Conservation (phyloP, 208 protist genomes). For the Acanthamoeba culbertsoni region DNA sequence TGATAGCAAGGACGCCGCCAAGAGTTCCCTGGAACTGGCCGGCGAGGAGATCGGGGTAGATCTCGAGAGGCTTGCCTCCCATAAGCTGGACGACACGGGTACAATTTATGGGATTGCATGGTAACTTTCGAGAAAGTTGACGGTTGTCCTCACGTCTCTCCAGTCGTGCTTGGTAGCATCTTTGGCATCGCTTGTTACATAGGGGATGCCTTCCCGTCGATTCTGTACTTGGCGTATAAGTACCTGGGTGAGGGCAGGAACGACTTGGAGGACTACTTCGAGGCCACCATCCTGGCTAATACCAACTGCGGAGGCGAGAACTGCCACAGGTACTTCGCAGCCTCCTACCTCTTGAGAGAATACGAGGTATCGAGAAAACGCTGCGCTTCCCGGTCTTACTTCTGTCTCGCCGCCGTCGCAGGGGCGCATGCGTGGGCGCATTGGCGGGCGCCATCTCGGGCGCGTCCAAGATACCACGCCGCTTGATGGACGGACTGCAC, state of each 20-base stretch:
- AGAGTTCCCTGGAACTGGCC: neutral
- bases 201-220: neutral
- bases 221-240: constrained; percentile 58
- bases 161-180: neutral
- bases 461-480: neutral
- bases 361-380: neutral
- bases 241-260: neutral
- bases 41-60: constrained; percentile 10
- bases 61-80: neutral
- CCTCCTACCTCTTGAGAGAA: neutral
- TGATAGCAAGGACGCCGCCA: neutral
- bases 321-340: neutral
- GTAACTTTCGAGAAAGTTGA: neutral
- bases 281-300: constrained; percentile 36
- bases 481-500: constrained; percentile 21
- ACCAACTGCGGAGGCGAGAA: constrained; percentile 57
- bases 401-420: neutral
- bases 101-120: neutral
- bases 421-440: neutral
- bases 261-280: neutral
- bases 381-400: too few relatives aligned
- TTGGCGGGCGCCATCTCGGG: constrained; percentile 32
- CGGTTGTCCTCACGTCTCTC: neutral
- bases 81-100: neutral
- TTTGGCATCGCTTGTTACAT: constrained; percentile 58